A percentile compares a stretch with the other conserved stretches of the same genome.
These are phyloP conservation scores for Amborella trichopoda DNA, from an alignment of 164 flowering plant genomes.

Conservation along the genomic window DNA sequence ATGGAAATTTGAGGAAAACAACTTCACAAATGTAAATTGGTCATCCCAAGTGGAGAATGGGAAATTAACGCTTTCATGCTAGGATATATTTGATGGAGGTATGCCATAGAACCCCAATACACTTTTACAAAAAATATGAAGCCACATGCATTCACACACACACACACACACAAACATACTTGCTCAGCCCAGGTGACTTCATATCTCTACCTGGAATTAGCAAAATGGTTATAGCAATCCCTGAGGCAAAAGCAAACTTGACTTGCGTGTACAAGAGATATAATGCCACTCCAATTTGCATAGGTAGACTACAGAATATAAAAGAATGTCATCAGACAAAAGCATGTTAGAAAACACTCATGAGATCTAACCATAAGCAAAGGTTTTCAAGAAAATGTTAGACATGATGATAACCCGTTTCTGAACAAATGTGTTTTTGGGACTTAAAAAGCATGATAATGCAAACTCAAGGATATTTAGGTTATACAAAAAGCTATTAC, in stretches of 20 bases:
- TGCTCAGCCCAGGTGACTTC: no score
- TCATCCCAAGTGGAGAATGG: background rate
- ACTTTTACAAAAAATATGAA: no score
- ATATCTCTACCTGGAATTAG: constrained; percentile 99
- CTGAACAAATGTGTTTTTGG: background rate
- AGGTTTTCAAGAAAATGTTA: background rate
- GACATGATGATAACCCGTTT: background rate
- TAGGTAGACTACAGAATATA: constrained; percentile 56
- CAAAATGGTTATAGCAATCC: constrained; percentile 66
- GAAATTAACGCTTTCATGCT: no score
- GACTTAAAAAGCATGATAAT: background rate
- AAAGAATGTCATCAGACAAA: background rate
- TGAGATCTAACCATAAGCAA: background rate
- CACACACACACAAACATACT: no score
- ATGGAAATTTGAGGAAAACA: constrained; percentile 1
- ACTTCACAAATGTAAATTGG: background rate
- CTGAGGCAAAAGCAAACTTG: constrained; percentile 84
- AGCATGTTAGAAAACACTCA: background rate
- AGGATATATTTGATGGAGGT: no score
- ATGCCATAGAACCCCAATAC: no score
- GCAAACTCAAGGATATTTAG: background rate
- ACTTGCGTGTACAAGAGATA: constrained; percentile 89
- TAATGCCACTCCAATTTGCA: constrained; percentile 87
- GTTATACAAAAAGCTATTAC: no score
- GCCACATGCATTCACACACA: no score